A percentile compares a stretch with the other conserved stretches of the same genome.
Evolutionary conservation across 2,329 filamentous ascomycete genomes (phyloP).

Genomic region (Microsporum audouinii): DNA sequence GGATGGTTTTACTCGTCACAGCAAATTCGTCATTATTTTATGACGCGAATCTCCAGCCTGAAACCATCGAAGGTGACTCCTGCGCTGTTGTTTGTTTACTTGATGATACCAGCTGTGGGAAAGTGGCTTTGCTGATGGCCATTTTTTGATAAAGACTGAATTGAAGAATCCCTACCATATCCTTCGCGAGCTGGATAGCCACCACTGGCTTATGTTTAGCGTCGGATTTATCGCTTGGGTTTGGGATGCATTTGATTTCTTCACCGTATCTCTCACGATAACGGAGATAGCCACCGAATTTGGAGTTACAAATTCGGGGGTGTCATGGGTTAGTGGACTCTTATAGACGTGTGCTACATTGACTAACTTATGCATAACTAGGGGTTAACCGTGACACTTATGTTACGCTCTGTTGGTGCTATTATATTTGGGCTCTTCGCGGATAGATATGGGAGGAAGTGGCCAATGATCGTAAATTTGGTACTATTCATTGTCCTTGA

Average conservation of each 20-base stretch:
- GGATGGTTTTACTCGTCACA: conserved; percentile 26
- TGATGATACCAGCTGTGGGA: neutral
- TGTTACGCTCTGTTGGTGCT: conserved; percentile 50
- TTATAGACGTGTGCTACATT: conserved; percentile 14
- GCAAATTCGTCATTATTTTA: conserved; percentile 26
- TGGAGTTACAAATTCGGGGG: conserved; percentile 44
- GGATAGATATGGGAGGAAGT: conserved; percentile 47
- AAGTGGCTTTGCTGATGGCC: neutral
- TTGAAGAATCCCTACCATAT: conserved; percentile 41
- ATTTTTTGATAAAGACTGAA: neutral
- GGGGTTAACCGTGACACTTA: conserved; percentile 41
- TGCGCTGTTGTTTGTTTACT: neutral
- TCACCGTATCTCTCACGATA: conserved; percentile 49
- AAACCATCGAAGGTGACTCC: conserved; percentile 21
- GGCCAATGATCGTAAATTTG: conserved; percentile 51
- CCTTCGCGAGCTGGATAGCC: conserved; percentile 40
- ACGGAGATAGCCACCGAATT: conserved; percentile 43
- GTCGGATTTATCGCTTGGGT: conserved; percentile 39
- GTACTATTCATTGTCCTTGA: conserved; percentile 51
- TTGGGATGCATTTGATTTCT: conserved; percentile 51
- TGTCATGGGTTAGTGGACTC: conserved; percentile 45
- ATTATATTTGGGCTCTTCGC: conserved; percentile 45
- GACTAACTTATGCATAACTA: conserved; percentile 18
- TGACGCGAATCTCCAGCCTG: conserved; percentile 25
- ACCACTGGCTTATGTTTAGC: conserved; percentile 50